phyloP scores from a whole-genome alignment of 257 asterid genomes.

The Plantago major region DNA sequence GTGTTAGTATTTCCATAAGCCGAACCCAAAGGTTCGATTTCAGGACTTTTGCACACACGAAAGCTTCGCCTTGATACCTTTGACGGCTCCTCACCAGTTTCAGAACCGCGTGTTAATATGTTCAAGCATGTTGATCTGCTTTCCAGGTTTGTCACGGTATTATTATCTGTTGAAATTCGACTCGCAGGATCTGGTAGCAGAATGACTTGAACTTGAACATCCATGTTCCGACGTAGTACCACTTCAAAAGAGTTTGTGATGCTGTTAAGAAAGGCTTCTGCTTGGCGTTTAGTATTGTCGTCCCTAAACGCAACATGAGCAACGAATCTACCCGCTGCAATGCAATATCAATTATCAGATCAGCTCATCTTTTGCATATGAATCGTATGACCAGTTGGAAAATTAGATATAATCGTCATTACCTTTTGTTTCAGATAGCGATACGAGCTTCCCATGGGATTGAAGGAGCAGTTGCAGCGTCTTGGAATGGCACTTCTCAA shows the following conservation, averaged over 20 bases:
- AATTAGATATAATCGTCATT: slow-evolving; percentile 13
- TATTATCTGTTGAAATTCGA: not conserved
- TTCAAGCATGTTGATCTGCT: not conserved
- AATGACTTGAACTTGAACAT: not conserved
- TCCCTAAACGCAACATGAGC: not conserved
- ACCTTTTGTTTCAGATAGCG: slow-evolving; percentile 79
- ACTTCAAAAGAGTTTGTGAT: not conserved
- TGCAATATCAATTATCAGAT: not conserved
- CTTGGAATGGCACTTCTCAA: slow-evolving; percentile 84
- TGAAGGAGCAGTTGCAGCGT: slow-evolving; percentile 76
- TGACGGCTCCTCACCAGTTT: not conserved
- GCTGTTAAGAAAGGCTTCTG: slow-evolving; percentile 8
- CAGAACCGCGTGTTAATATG: slow-evolving; percentile 1
- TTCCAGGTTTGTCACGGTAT: not conserved
- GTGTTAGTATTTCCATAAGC: slow-evolving; percentile 1
- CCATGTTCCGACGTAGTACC: not conserved
- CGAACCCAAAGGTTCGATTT: not conserved
- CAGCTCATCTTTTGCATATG: too few relatives aligned
- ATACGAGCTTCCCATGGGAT: slow-evolving; percentile 70
- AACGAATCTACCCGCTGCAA: not conserved
- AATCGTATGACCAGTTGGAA: not conserved
- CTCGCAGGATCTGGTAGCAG: not conserved
- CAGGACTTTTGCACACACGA: not conserved
- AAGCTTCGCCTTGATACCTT: not conserved
- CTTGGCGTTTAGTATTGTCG: not conserved